A percentile compares a stretch with the other conserved stretches of the same genome.
phyloP scores from a whole-genome alignment of 1,284 basidiomycete species.

The Ceratobasidium sp. region DNA sequence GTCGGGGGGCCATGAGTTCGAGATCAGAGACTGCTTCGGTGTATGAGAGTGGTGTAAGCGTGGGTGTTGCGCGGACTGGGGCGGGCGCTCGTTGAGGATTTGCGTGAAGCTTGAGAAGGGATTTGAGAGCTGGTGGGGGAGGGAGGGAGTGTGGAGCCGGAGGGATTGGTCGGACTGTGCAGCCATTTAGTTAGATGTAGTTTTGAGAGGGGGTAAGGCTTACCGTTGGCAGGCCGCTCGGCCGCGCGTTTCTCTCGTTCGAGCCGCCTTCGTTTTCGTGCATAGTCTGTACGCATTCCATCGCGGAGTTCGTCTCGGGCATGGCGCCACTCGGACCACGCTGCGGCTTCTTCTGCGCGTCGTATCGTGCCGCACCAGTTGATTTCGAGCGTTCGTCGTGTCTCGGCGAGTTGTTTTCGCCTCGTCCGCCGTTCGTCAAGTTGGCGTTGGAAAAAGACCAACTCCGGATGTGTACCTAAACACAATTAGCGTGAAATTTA shows the following conservation, averaged over 20 bases:
- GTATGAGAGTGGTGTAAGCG: constrained; percentile 32
- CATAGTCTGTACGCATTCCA: constrained; percentile 85
- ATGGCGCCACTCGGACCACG: constrained; percentile 85
- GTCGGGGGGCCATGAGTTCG: constrained; percentile 28
- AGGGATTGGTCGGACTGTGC: constrained; percentile 29
- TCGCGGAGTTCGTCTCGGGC: constrained; percentile 80
- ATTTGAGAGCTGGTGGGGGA: constrained; percentile 21
- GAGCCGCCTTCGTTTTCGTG: constrained; percentile 80
- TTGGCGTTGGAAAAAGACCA: constrained; percentile 81
- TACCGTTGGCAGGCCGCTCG: constrained; percentile 32
- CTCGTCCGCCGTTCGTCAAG: constrained; percentile 79
- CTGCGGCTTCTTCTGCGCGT: constrained; percentile 70
- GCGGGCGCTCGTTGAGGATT: constrained; percentile 40
- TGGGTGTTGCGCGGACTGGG: constrained; percentile 28
- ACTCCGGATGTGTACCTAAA: constrained; percentile 83
- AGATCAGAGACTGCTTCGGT: constrained; percentile 31
- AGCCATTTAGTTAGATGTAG: too few species aligned
- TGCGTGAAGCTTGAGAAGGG: constrained; percentile 38
- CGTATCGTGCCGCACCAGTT: constrained; percentile 69
- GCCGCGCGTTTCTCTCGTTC: constrained; percentile 78
- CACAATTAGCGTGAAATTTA: constrained; percentile 17
- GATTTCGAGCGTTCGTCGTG: constrained; percentile 74
- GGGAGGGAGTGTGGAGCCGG: constrained; percentile 22
- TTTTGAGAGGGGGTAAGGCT: too few species aligned
- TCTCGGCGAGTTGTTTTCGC: constrained; percentile 76